These are phyloP conservation scores for Entomortierella parvispora DNA, from an alignment of 192 early-diverging fungal genomes.

Conservation along the genomic window DNA sequence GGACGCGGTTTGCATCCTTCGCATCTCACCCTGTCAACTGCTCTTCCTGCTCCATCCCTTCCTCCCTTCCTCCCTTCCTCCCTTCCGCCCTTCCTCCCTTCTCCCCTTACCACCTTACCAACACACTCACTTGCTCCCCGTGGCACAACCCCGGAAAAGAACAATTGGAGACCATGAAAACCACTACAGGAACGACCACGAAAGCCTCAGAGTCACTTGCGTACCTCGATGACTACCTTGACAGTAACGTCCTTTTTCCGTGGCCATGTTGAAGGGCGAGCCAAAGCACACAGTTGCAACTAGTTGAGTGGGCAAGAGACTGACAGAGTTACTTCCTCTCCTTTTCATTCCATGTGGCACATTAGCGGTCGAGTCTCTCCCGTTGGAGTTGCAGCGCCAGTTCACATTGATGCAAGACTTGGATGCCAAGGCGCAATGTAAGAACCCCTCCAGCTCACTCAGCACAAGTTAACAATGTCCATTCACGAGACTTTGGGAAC, in stretches of 20 bases:
- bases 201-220: slow-evolving; percentile 61
- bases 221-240: slow-evolving; percentile 92
- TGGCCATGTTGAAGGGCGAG: neutral
- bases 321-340: neutral
- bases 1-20: no score
- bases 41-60: neutral
- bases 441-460: neutral
- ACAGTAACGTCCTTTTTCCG: slow-evolving; percentile 69
- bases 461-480: neutral
- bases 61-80: neutral
- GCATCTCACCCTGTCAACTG: neutral
- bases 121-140: neutral
- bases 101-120: neutral
- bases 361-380: slow-evolving; percentile 78
- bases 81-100: neutral
- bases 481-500: neutral
- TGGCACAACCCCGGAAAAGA: neutral
- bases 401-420: slow-evolving; percentile 96
- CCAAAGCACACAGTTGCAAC: neutral
- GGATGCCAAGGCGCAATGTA: slow-evolving; percentile 80
- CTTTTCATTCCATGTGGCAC: neutral
- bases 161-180: slow-evolving; percentile 46
- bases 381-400: slow-evolving; percentile 82
- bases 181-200: slow-evolving; percentile 26
- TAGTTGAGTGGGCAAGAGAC: no score